Base-by-base conservation (phyloP, 2,329 filamentous ascomycete genomes). In the Mycosphaerella arachidis region DNA sequence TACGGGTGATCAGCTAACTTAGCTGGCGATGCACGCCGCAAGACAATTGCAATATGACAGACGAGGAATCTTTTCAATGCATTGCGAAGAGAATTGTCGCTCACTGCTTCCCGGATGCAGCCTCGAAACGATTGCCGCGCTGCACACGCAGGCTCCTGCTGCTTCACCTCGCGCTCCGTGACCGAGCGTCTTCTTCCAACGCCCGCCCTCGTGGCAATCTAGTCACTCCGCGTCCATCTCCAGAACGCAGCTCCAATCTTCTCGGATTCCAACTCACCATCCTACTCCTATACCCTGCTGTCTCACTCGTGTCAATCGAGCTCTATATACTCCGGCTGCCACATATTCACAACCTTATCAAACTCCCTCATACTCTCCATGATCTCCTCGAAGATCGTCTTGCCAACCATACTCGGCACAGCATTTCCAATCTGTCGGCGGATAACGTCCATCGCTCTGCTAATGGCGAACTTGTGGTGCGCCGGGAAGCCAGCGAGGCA, bases 401-500 rank as follows among this genome's bases (percentile, higher is more conserved):
- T 58, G 6, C 43, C 61, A 9, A 67, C 52, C 4, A 57, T 54
- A 3, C 61, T 45, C 4, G 91, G 88, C 16, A 93, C 91, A 0
- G 90, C 90, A 68, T 94, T 93, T 0, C 90, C 90, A 63, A 93
- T 89, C 70, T 92, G 89, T 63, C 78, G 82, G 65, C 70, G 82
- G 16, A 84, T 75, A 0, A 72, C 76, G 0, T 73, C 69, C 0
- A 52, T 67, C 0, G 74, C 75, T 20, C 33, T 54, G 27, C 48
- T 35, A 29, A 16, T 10, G 0, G 75, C 62, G 67, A 93, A 92
- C 0, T 72, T 71, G 70, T 90, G 87, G 1, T 76, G 70, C 0
- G 74, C 61, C 0, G 88, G 88, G 55, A 94, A 94, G 0, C 86
- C 86, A 64, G 91, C 88, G 0, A 94, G 71, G 2, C 79, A 79